Conservation (phyloP, 768 basidiomycete species). For the Lentinus brumalis region DNA sequence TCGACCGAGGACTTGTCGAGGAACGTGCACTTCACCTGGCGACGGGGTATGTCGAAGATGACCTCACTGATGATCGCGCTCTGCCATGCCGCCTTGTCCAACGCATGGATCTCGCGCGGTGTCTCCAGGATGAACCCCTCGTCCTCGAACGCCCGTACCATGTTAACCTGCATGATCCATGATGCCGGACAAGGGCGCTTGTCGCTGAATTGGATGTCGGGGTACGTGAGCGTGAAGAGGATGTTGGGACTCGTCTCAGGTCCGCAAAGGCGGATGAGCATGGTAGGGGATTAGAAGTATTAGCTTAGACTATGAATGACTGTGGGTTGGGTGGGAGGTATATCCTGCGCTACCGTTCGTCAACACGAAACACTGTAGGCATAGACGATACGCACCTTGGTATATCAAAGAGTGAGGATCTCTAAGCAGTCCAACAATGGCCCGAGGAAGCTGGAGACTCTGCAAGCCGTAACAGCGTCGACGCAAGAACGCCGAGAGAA, state of each 20-base stretch:
- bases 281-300: slow-evolving; percentile 29
- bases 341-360: background rate
- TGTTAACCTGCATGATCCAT: slow-evolving; percentile 12
- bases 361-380: background rate
- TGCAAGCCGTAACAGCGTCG: background rate
- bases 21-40: slow-evolving; percentile 54
- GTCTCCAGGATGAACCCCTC: slow-evolving; percentile 49
- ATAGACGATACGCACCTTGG: slow-evolving; percentile 5
- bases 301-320: slow-evolving; percentile 12
- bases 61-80: slow-evolving; percentile 58
- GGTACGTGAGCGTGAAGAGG: slow-evolving; percentile 58
- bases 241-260: slow-evolving; percentile 51
- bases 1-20: slow-evolving; percentile 55
- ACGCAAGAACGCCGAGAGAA: background rate
- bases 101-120: slow-evolving; percentile 53
- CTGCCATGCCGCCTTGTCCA: slow-evolving; percentile 63
- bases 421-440: background rate
- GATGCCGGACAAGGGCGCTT: slow-evolving; percentile 8
- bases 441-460: background rate
- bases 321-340: slow-evolving; percentile 8
- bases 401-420: background rate
- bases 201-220: slow-evolving; percentile 30
- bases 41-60: slow-evolving; percentile 55
- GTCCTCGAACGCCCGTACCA: slow-evolving; percentile 35
- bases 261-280: slow-evolving; percentile 60